Evolutionary conservation across 176 grass and related monocot genomes (phyloP).

Genomic region (Typha latifolia): DNA sequence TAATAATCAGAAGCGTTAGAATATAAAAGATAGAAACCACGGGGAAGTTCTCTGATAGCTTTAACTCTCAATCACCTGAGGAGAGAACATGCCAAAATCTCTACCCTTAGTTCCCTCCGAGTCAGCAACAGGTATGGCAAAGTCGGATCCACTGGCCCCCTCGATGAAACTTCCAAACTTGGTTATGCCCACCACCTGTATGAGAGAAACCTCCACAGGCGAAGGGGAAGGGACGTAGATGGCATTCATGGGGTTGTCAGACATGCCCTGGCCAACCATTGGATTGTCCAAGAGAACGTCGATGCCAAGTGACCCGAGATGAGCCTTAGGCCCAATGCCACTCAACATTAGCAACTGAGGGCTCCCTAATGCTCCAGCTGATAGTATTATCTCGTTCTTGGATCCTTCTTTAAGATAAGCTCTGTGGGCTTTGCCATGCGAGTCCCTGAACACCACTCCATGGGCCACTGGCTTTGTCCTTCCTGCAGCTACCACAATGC

Average conservation of each 20-base stretch:
- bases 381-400: slow-evolving; percentile 52
- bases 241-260: slow-evolving; percentile 81
- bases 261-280: slow-evolving; percentile 63
- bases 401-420: slow-evolving; percentile 47
- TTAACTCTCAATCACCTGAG: slow-evolving; percentile 34
- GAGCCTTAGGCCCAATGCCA: slow-evolving; percentile 53
- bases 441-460: slow-evolving; percentile 62
- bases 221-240: slow-evolving; percentile 60
- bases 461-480: slow-evolving; percentile 40
- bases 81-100: slow-evolving; percentile 57
- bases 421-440: slow-evolving; percentile 35
- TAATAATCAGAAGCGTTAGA: not conserved
- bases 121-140: slow-evolving; percentile 29
- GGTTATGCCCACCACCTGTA: slow-evolving; percentile 78
- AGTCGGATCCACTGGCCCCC: slow-evolving; percentile 57
- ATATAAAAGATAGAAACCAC: too few species aligned
- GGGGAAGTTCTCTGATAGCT: not conserved
- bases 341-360: slow-evolving; percentile 89
- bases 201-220: slow-evolving; percentile 42
- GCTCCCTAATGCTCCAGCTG: slow-evolving; percentile 69
- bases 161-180: slow-evolving; percentile 66
- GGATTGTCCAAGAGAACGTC: slow-evolving; percentile 54
- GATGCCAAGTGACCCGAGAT: slow-evolving; percentile 51
- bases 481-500: slow-evolving; percentile 4
- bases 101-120: slow-evolving; percentile 7